Evolutionary conservation across 2,329 filamentous ascomycete species (phyloP).

Genomic region (Talaromyces sp.): DNA sequence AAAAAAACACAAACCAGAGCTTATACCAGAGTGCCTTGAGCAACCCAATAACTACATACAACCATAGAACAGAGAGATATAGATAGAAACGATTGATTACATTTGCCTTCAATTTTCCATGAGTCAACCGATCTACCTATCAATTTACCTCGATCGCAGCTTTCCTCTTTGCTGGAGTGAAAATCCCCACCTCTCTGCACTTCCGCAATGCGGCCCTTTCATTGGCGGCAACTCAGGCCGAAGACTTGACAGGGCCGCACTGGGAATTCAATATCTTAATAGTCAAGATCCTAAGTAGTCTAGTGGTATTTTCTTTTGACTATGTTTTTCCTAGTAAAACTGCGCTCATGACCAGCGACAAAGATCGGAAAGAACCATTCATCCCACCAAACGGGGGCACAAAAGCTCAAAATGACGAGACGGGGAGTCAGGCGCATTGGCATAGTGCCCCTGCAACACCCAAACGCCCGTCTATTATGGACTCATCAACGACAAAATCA

Average conservation of each 20-base stretch:
- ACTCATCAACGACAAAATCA: conserved; percentile 5
- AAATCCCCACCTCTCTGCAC: conserved; percentile 17
- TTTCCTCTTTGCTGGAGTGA: background rate
- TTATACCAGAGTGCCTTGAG: too few species aligned
- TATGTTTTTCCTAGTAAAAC: background rate
- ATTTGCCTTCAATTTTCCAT: background rate
- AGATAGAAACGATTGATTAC: background rate
- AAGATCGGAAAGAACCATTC: conserved; percentile 10
- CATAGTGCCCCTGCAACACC: conserved; percentile 21
- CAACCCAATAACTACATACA: too few species aligned
- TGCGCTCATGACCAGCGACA: conserved; percentile 20
- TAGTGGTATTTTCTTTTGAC: background rate
- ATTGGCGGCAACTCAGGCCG: conserved; percentile 23
- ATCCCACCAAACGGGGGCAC: conserved; percentile 10
- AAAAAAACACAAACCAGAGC: background rate
- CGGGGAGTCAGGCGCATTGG: conserved; percentile 7
- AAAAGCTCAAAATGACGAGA: conserved; percentile 8
- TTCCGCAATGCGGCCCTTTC: conserved; percentile 14
- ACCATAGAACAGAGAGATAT: too few species aligned
- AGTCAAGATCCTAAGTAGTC: conserved; percentile 3
- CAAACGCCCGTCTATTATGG: conserved; percentile 7
- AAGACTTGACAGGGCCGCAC: conserved; percentile 16
- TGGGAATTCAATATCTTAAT: conserved; percentile 9
- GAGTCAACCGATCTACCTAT: background rate
- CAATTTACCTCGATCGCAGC: background rate